Conservation (phyloP, 805 yeast species). For the Lipomyces yamanashiensis region DNA sequence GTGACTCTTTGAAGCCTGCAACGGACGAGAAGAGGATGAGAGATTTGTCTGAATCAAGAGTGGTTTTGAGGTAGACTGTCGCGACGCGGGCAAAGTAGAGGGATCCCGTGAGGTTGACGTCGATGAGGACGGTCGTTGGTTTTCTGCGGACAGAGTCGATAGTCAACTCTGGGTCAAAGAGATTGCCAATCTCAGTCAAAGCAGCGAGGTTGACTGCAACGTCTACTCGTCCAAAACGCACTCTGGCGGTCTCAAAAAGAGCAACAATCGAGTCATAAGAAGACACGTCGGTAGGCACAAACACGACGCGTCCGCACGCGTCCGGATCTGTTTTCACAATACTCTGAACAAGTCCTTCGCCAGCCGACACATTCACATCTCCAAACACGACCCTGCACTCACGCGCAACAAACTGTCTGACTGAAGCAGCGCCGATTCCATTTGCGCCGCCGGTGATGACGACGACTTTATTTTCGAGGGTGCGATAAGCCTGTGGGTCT, state of each 20-base stretch:
- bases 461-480: slow-evolving; percentile 14
- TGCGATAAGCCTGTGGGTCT: slow-evolving; percentile 15
- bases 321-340: slow-evolving; percentile 2
- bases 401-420: slow-evolving; percentile 15
- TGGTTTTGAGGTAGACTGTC: slow-evolving; percentile 12
- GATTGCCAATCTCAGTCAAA: slow-evolving; percentile 23
- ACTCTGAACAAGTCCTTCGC: slow-evolving; percentile 10
- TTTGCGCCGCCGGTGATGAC: slow-evolving; percentile 27
- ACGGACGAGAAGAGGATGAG: slow-evolving; percentile 27
- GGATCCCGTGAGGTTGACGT: slow-evolving; percentile 22
- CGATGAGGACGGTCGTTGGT: slow-evolving; percentile 23
- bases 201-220: slow-evolving; percentile 22
- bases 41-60: slow-evolving; percentile 10
- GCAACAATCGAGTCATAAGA: slow-evolving; percentile 13
- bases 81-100: slow-evolving; percentile 27
- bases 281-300: slow-evolving; percentile 19
- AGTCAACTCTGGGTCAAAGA: slow-evolving; percentile 21
- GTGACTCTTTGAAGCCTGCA: slow-evolving; percentile 30
- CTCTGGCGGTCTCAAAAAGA: slow-evolving; percentile 19
- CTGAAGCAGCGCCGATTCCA: slow-evolving; percentile 28
- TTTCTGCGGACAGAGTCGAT: slow-evolving; percentile 16
- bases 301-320: slow-evolving; percentile 1
- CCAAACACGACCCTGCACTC: slow-evolving; percentile 29
- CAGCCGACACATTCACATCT: slow-evolving; percentile 5
- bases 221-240: slow-evolving; percentile 20